Percentiles rank a stretch among this genome's conserved stretches.
Conservation (phyloP, 2,329 filamentous ascomycete genomes). For the Juglanconis juglandina region DNA sequence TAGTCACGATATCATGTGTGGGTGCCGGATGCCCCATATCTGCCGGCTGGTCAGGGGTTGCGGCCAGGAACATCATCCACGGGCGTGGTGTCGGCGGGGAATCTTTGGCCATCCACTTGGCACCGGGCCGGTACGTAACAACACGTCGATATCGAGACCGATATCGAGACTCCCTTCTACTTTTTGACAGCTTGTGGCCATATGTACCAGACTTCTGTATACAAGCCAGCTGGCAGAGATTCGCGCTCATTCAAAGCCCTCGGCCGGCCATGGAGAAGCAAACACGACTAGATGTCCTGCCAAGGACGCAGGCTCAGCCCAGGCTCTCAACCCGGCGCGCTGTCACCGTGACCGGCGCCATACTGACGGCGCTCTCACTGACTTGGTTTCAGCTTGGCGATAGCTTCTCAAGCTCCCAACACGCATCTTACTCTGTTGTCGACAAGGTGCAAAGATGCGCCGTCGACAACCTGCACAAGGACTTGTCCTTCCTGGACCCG, state of each 20-base stretch:
- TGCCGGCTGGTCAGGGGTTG: too few species aligned
- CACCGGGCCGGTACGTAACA: too few species aligned
- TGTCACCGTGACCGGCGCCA: neutral
- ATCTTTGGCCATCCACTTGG: too few species aligned
- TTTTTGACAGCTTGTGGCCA: neutral
- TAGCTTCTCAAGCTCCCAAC: neutral
- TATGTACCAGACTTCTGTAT: neutral
- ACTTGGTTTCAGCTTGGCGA: neutral
- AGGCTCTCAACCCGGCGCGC: neutral
- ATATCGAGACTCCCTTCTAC: too few species aligned
- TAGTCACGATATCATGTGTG: too few species aligned
- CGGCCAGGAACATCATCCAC: too few species aligned
- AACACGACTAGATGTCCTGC: neutral
- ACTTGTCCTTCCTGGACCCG: slow-evolving; percentile 48
- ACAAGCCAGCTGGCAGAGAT: too few species aligned
- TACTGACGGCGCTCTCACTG: neutral
- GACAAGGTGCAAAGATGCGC: slow-evolving; percentile 59
- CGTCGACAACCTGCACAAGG: slow-evolving; percentile 46
- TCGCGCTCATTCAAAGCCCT: neutral
- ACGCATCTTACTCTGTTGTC: slow-evolving; percentile 51
- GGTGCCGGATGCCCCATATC: too few species aligned
- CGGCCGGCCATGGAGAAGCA: slow-evolving; percentile 9
- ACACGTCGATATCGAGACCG: too few species aligned
- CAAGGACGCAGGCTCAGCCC: neutral
- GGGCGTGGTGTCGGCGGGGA: too few species aligned